Base-by-base conservation (phyloP, 2,329 filamentous ascomycete species). In the Alternaria viburni region DNA sequence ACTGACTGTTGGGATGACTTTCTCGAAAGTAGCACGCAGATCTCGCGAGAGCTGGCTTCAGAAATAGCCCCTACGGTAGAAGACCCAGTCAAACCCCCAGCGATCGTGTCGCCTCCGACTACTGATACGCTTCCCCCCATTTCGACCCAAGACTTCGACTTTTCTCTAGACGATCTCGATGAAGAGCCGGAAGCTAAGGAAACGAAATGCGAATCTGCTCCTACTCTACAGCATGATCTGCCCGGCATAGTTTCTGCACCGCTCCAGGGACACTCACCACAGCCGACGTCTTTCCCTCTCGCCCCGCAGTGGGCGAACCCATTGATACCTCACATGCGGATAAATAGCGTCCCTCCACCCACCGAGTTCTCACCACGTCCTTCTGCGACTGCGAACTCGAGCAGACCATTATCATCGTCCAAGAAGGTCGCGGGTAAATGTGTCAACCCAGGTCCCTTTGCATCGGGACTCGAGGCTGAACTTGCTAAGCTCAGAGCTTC, bases 21-120 rank as follows among this genome's bases (percentile, higher is more conserved):
- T n/a, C 72, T 84, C 3, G 82, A 80, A n/a, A 82, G 77, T 61
- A 80, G 77, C 36, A 82, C 82, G 0, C 82, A 84, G 61, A 81
- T 84, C 36, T 81, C 81, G 7, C 77, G 82, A 9, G 82, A 84
- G 30, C 69, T 84, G 9, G 73, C 71, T 4, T 62, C 60, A 15
- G 76, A 75, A 13, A 25, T 10, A 17, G 26, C 8, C 5, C 7
- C 32, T 13, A 25, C n/a, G 8, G n/a, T 8, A 9, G 5, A 8
- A 21, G 10, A 15, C 5, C 10, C 21, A 32, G 28, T 21, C 26
- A 61, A 36, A 15, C 43, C 41, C 3, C 50, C 8, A 30, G 2
- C 15, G 10, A 19, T n/a, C 10, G 17, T 19, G 5, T 50, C 52
- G 12, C 15, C 26, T 1, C 26, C 61, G 6, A n/a, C 54, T 4